Base-by-base conservation (phyloP, 148 eudicot species). In the Dianthus caryophyllus region DNA sequence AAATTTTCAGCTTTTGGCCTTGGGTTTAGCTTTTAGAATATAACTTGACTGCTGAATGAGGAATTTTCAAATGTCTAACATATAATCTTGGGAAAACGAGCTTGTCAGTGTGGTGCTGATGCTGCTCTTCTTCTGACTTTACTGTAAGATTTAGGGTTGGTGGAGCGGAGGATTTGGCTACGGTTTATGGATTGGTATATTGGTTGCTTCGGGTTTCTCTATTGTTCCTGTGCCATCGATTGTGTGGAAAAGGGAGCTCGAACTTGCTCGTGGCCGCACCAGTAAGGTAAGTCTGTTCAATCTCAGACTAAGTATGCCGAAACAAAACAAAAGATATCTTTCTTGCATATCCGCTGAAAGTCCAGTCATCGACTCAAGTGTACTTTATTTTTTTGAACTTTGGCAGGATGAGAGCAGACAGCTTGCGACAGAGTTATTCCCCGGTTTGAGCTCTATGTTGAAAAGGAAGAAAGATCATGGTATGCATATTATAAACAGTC, bases 381-480 rank as follows among this genome's bases (percentile, higher is more conserved):
- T 57, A 1, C 64, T 36, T 10, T 22, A 17, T 3, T 17, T 36
- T 16, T 33, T 33, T 33, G 38, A 61, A 61, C 53, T 33, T 75
- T 75, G 76, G 71, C 90, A 94, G 98, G 98, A 94, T 71, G 84
- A 77, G 59, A 90, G 97, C 84, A 79, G 98, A 80, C 87, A 81
- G 76, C 77, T 86, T 59, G 97, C 98, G 18, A 81, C 90, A 59
- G 65, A 79, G 29, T 41, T 94, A 21, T 94, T 90, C 76, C 98
- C 98, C 17, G 60, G 84, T 25, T 72, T 85, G 78, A 79, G 82
- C 71, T 68, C 90, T 72, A 70, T 81, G 77, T 69, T 94, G 78
- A 88, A 76, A 76, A 76, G 98, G 77, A 94, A 94, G 77, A 94
- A 90, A 75, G 98, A 94, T 73, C 98, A 94, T 47, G 98, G 98